Evolutionary conservation across 768 basidiomycete species (phyloP).

Genomic region (Suillus americanus): DNA sequence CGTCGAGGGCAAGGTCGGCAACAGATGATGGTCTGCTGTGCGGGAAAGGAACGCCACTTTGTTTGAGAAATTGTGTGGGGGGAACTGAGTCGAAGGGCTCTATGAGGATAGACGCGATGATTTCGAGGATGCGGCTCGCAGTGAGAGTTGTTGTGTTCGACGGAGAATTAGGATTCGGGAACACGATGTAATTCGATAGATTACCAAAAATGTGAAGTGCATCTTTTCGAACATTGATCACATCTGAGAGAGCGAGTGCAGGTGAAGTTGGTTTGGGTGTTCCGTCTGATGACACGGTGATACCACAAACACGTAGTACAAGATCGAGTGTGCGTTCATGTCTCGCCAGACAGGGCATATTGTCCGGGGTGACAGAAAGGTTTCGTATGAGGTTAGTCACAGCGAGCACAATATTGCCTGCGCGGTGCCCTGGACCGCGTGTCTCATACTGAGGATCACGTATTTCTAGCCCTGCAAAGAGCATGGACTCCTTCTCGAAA

Average conservation of each 20-base stretch:
- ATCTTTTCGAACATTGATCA: conserved; percentile 76
- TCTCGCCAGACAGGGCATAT: conserved; percentile 61
- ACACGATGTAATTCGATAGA: conserved; percentile 51
- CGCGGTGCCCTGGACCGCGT: conserved; percentile 60
- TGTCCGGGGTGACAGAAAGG: conserved; percentile 73
- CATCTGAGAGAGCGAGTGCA: conserved; percentile 67
- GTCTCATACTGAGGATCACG: conserved; percentile 23
- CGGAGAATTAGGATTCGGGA: conserved; percentile 41
- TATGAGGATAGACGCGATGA: conserved; percentile 73
- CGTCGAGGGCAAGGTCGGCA: conserved; percentile 79
- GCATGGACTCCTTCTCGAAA: conserved; percentile 54
- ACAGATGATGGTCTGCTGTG: conserved; percentile 55
- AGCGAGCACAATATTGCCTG: conserved; percentile 61
- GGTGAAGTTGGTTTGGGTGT: conserved; percentile 46
- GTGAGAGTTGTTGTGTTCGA: conserved; percentile 45
- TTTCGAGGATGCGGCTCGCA: conserved; percentile 58
- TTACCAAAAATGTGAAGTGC: conserved; percentile 67
- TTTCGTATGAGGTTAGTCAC: conserved; percentile 85
- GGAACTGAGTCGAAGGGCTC: conserved; percentile 67
- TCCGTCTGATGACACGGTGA: conserved; percentile 37
- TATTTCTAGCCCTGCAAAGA: conserved; percentile 55
- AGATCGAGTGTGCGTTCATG: conserved; percentile 65
- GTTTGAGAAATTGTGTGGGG: conserved; percentile 59
- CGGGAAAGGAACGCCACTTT: conserved; percentile 43
- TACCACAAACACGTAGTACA: conserved; percentile 65